These are phyloP conservation scores for Leishmania major DNA, from an alignment of 208 protist species.

Conservation along the genomic window DNA sequence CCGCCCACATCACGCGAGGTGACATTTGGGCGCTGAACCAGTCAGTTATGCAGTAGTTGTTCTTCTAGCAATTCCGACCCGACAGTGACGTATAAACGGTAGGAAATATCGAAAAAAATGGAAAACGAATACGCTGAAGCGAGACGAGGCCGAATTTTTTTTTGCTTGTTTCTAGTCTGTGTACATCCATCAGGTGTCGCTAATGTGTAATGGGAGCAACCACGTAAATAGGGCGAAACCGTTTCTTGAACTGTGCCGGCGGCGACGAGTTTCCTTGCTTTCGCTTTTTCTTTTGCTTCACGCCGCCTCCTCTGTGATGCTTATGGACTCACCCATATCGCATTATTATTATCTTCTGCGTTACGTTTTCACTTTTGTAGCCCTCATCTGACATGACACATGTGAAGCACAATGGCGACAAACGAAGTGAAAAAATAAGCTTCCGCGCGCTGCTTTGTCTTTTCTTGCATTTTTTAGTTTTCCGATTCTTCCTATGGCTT, in stretches of 20 bases:
- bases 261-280: background rate
- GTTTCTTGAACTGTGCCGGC: background rate
- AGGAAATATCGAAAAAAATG: background rate
- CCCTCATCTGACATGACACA: background rate
- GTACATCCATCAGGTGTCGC: background rate
- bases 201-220: background rate
- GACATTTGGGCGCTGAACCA: conserved; percentile 50
- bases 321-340: background rate
- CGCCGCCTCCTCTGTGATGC: background rate
- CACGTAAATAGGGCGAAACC: background rate
- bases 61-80: background rate
- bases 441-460: background rate
- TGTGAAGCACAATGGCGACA: background rate
- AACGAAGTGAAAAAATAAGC: background rate
- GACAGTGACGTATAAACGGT: background rate
- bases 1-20: conserved; percentile 34
- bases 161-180: background rate
- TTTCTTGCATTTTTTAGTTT: background rate
- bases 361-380: background rate
- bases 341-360: background rate
- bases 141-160: background rate
- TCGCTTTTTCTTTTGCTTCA: background rate
- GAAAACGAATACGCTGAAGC: background rate
- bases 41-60: conserved; percentile 44
- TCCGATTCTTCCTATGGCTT: background rate